Conservation (phyloP, 192 early-diverging fungal species). For the Coemansia sp. region DNA sequence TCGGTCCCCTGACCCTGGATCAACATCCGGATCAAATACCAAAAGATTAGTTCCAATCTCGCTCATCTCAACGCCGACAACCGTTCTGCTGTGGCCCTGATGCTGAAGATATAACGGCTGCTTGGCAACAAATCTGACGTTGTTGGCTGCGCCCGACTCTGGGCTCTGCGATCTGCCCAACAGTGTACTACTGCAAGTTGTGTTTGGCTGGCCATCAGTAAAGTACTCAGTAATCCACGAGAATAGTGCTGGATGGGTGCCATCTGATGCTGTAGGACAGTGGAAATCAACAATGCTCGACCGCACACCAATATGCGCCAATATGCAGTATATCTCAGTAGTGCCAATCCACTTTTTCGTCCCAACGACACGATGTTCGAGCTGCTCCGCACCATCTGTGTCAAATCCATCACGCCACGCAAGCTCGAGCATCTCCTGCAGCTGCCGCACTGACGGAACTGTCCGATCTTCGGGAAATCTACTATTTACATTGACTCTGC, state of each 20-base stretch:
- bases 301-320: slow-evolving; percentile 56
- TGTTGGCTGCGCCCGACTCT: background rate
- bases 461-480: slow-evolving; percentile 1
- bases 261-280: slow-evolving; percentile 52
- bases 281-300: slow-evolving; percentile 67
- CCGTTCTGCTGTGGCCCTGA: slow-evolving; percentile 65
- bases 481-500: background rate
- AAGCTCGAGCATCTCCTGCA: slow-evolving; percentile 57
- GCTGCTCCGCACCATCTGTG: slow-evolving; percentile 54
- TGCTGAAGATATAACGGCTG: slow-evolving; percentile 72
- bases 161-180: background rate
- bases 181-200: background rate
- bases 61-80: slow-evolving; percentile 61
- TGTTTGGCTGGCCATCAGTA: slow-evolving; percentile 20
- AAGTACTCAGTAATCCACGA: slow-evolving; percentile 62
- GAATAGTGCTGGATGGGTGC: slow-evolving; percentile 57
- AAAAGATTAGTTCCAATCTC: slow-evolving; percentile 50
- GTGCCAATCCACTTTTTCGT: slow-evolving; percentile 73
- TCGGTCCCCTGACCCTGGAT: slow-evolving; percentile 1
- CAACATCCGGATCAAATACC: slow-evolving; percentile 61
- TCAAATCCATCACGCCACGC: slow-evolving; percentile 66
- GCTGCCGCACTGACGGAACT: slow-evolving; percentile 35
- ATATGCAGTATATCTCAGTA: slow-evolving; percentile 62
- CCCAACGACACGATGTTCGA: slow-evolving; percentile 52
- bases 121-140: slow-evolving; percentile 46